Evolutionary conservation across 148 eudicot genomes (phyloP).

Genomic region (Arbutus unedo): DNA sequence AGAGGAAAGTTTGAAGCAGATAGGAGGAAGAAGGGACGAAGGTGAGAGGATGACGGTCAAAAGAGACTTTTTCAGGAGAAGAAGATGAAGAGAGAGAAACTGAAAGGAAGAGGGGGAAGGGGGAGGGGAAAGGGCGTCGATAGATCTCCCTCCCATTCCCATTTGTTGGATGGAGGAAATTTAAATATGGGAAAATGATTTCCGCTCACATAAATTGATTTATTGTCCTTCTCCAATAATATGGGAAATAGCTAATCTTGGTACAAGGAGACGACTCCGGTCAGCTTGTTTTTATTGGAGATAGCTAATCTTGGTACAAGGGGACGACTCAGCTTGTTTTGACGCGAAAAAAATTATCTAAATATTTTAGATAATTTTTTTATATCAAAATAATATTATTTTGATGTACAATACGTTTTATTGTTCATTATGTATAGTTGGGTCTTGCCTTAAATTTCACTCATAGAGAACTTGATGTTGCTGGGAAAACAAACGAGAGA

Average conservation of each 20-base stretch:
- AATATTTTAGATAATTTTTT: no score
- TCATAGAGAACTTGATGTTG: no score
- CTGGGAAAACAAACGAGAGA: no score
- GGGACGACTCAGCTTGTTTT: no score
- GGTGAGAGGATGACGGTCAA: constrained; percentile 23
- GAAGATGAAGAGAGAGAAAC: neutral
- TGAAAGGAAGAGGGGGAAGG: no score
- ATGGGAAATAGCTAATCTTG: neutral
- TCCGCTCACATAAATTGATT: neutral
- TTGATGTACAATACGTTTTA: no score
- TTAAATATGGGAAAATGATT: neutral
- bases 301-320: neutral
- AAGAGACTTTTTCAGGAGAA: constrained; percentile 1
- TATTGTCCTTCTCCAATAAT: neutral
- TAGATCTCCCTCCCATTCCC: neutral
- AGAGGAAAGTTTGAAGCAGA: constrained; percentile 28
- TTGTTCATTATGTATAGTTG: no score
- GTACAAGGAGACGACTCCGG: neutral
- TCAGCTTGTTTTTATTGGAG: no score
- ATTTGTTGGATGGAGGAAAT: neutral
- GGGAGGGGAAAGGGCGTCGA: neutral
- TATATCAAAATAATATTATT: no score
- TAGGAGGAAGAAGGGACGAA: constrained; percentile 28
- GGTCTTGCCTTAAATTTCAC: no score
- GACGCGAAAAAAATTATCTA: no score